Conservation (phyloP, 2,329 filamentous ascomycete species). For the Fusarium algeriense region DNA sequence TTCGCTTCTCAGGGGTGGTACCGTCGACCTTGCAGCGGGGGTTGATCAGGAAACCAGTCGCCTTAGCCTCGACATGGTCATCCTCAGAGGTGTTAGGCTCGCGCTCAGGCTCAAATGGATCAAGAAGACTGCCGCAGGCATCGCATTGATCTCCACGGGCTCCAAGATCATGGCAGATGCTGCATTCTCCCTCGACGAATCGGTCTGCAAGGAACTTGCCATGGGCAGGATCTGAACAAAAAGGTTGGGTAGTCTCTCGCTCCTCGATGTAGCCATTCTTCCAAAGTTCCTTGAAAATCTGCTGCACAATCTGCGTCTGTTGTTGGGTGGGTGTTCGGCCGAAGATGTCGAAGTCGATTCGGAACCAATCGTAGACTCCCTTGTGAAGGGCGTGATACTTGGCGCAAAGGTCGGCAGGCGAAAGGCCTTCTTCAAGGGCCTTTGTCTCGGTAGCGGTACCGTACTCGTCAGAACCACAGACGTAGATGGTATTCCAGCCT, state of each 20-base stretch:
- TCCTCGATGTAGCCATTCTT: conserved; percentile 91
- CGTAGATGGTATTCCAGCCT: conserved; percentile 82
- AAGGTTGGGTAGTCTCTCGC: conserved; percentile 88
- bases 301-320: conserved; percentile 93
- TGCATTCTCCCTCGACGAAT: conserved; percentile 84
- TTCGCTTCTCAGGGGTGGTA: conserved; percentile 79
- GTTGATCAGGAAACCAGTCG: conserved; percentile 73
- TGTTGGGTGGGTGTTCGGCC: conserved; percentile 89
- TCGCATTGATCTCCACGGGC: conserved; percentile 82
- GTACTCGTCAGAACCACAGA: conserved; percentile 93
- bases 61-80: conserved; percentile 52
- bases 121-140: conserved; percentile 78
- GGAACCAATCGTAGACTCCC: conserved; percentile 95
- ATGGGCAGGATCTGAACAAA: conserved; percentile 78
- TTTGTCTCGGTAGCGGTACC: conserved; percentile 97
- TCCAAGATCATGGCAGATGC: conserved; percentile 77
- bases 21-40: conserved; percentile 93
- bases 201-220: conserved; percentile 85
- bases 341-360: conserved; percentile 94
- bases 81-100: conserved; percentile 52
- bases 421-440: conserved; percentile 87
- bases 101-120: conserved; percentile 71
- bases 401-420: conserved; percentile 85
- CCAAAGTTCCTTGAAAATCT: conserved; percentile 88
- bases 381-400: conserved; percentile 94